Base-by-base conservation (phyloP, 768 basidiomycete species). In the Lactarius trivialis region DNA sequence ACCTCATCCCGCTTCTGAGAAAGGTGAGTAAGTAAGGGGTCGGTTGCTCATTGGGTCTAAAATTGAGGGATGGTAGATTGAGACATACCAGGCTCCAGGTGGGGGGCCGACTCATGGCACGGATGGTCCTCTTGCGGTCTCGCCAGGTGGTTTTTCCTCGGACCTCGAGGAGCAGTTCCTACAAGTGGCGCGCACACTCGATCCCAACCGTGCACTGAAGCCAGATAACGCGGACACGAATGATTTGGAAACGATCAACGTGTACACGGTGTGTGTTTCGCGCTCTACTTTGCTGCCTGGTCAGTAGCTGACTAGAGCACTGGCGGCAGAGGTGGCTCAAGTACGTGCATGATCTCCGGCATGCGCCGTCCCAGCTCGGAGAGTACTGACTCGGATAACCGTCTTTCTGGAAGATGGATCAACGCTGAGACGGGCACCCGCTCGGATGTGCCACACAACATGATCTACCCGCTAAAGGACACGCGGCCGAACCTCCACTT, bases 1-100 rank as follows among this genome's bases (percentile, higher is more conserved):
- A 82, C 34, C 66, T 88, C 11, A 79, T 86, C 36, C 85, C 85
- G 0, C 71, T 85, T 14, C 64, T 85, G 36, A 80, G 75, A 65
- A 85, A 86, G 77, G 86, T 81, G 61, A 7, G 60, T 37, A 32
- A 19, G 17, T 9, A 32, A 26, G 2, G 17, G 21, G 45, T 17
- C 15, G 2, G 5, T 26, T 8, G 2, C n/a, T 2, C 21, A 4
- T 7, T 49, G 17, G 15, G 12, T 9, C 33, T 45, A 7, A 15
- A 24, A 14, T 26, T 48, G 45, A 36, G 7, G 5, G 5, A 32
- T 26, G 6, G 8, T 58, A 78, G 76, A 71, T 72, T 15, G 77
- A 79, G 63, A 76, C 74, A 4, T 79, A 76, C 59, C 71, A 76
- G 63, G 61, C 71, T 8, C 66, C 71, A n/a, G 53, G 65, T 0